Conservation (phyloP, 768 basidiomycete species). For the Leccinum subgranulosum region DNA sequence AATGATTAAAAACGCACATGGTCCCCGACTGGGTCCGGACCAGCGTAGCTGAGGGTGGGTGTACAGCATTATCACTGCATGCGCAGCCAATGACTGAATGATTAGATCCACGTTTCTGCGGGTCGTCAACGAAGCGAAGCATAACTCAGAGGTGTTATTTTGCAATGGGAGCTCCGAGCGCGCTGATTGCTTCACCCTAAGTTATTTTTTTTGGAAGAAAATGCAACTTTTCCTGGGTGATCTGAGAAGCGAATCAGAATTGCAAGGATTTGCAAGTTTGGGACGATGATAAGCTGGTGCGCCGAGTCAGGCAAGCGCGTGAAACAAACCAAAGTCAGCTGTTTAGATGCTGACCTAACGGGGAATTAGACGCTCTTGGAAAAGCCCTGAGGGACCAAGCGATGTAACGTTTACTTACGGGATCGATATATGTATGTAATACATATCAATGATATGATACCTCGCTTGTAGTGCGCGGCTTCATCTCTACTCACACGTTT, state of each 20-base stretch:
- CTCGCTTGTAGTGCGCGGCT: not conserved
- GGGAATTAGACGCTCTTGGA: not conserved
- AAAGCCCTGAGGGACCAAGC: constrained; percentile 1
- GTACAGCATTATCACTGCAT: constrained; percentile 17
- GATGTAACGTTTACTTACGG: constrained; percentile 1
- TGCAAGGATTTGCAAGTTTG: not conserved
- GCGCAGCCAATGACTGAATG: constrained; percentile 1
- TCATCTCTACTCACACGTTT: constrained; percentile 16
- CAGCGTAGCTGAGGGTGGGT: not conserved
- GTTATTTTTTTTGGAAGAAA: not conserved
- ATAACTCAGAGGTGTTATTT: not conserved
- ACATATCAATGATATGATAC: not conserved
- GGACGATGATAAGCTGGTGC: not conserved
- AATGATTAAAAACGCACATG: constrained; percentile 2
- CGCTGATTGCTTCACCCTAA: constrained; percentile 3
- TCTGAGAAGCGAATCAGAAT: not conserved
- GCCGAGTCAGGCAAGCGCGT: not conserved
- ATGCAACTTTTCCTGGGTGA: not conserved
- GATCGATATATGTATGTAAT: not conserved
- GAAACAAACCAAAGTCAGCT: not conserved
- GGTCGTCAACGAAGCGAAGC: not conserved
- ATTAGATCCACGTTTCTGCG: constrained; percentile 20
- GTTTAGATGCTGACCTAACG: not conserved
- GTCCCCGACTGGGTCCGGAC: constrained; percentile 9
- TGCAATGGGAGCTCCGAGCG: not conserved